phyloP scores from a whole-genome alignment of 495 filamentous ascomycete species.

The Penicilliopsis zonata region DNA sequence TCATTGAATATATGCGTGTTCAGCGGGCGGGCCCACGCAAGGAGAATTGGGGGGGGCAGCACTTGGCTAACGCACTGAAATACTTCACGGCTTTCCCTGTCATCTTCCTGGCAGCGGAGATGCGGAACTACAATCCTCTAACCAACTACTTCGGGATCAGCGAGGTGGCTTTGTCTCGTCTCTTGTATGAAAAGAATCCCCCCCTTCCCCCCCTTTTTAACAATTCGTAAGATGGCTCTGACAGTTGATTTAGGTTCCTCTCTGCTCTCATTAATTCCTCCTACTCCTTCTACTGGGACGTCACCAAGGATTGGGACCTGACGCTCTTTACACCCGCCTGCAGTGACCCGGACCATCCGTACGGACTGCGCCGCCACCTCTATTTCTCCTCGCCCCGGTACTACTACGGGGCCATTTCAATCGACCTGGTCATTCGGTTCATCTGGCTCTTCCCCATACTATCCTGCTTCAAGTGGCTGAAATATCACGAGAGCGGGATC shows the following conservation, averaged over 20 bases:
- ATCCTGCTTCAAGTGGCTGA: slow-evolving; percentile 66
- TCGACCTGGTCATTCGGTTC: slow-evolving; percentile 73
- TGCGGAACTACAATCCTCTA: slow-evolving; percentile 52
- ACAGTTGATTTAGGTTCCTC: slow-evolving; percentile 29
- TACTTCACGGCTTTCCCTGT: slow-evolving; percentile 89
- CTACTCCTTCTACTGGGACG: slow-evolving; percentile 98
- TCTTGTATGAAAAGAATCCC: slow-evolving; percentile 32
- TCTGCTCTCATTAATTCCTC: slow-evolving; percentile 66
- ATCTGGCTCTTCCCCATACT: slow-evolving; percentile 83
- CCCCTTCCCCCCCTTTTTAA: too few relatives aligned
- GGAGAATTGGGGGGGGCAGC: slow-evolving; percentile 61
- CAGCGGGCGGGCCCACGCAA: slow-evolving; percentile 26
- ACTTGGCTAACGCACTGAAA: slow-evolving; percentile 86
- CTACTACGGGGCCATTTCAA: slow-evolving; percentile 72
- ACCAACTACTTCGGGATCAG: slow-evolving; percentile 36
- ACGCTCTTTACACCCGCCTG: slow-evolving; percentile 53
- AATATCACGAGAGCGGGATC: slow-evolving; percentile 73
- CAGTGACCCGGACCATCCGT: slow-evolving; percentile 52
- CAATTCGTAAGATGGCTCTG: too few relatives aligned
- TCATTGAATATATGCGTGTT: slow-evolving; percentile 76
- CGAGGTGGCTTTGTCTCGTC: slow-evolving; percentile 42
- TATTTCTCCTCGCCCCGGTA: slow-evolving; percentile 54
- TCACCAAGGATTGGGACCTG: slow-evolving; percentile 93
- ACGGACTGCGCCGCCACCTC: slow-evolving; percentile 60
- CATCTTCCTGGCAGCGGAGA: slow-evolving; percentile 61